Evolutionary conservation across 257 asterid species (phyloP).

Genomic region (Jacaranda mimosifolia): DNA sequence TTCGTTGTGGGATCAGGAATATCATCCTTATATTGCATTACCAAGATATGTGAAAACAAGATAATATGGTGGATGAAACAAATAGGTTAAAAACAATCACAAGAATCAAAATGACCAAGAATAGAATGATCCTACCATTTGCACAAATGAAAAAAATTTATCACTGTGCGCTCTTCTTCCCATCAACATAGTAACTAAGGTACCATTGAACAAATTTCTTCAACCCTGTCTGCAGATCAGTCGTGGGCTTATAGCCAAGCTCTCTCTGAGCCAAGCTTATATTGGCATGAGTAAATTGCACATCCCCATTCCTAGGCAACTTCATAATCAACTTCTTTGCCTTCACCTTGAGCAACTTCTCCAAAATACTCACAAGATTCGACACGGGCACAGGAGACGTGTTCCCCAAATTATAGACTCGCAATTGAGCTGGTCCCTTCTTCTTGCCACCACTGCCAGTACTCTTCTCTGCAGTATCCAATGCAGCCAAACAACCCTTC

Average conservation of each 20-base stretch:
- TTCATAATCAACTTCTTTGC: slow-evolving; percentile 64
- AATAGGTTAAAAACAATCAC: slow-evolving; percentile 40
- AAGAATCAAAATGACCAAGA: slow-evolving; percentile 49
- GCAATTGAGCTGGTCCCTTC: slow-evolving; percentile 64
- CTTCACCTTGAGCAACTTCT: slow-evolving; percentile 66
- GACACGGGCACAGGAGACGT: slow-evolving; percentile 71
- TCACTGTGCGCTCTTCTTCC: slow-evolving; percentile 61
- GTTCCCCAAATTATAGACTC: slow-evolving; percentile 63
- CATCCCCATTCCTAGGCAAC: slow-evolving; percentile 75
- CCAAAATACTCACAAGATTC: slow-evolving; percentile 67
- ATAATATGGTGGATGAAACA: slow-evolving; percentile 30
- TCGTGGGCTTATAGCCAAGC: slow-evolving; percentile 67
- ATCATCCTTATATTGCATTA: slow-evolving; percentile 36
- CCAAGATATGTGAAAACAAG: slow-evolving; percentile 36
- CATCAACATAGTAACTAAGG: slow-evolving; percentile 61
- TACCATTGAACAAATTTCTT: slow-evolving; percentile 71
- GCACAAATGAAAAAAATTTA: slow-evolving; percentile 30
- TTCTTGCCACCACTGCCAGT: slow-evolving; percentile 77
- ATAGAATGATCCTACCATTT: slow-evolving; percentile 39
- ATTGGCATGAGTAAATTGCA: slow-evolving; percentile 70
- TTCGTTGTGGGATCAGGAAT: slow-evolving; percentile 40
- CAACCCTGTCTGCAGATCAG: slow-evolving; percentile 64
- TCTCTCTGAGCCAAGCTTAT: slow-evolving; percentile 63
- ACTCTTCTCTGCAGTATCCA: slow-evolving; percentile 71
- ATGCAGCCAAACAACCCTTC: slow-evolving; percentile 66